Percentiles rank a stretch among this genome's conserved stretches.
Evolutionary conservation across 2,329 filamentous ascomycete genomes (phyloP).

Genomic region (Triangularia verruculosa): DNA sequence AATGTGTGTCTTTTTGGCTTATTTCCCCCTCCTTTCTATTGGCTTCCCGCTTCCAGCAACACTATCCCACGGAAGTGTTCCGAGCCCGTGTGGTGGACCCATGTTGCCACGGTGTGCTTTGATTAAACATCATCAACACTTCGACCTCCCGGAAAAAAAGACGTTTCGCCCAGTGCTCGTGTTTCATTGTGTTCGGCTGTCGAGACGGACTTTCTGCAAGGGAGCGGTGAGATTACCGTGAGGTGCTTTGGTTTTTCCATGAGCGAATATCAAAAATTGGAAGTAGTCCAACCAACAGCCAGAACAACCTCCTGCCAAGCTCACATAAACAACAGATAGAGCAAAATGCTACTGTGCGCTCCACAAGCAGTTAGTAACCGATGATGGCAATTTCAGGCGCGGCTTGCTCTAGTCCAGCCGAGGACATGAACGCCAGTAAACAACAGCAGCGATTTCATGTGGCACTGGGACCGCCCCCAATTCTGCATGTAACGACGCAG

Average conservation of each 20-base stretch:
- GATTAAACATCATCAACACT: not conserved
- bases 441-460: not conserved
- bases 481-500: constrained; percentile 1
- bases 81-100: not conserved
- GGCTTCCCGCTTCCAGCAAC: not conserved
- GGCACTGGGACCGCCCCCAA: not conserved
- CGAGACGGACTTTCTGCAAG: not conserved
- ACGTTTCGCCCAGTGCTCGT: not conserved
- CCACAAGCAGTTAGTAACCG: not conserved
- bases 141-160: not conserved
- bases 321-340: constrained; percentile 10
- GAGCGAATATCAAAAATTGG: not conserved
- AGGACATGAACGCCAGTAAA: not conserved
- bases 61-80: not conserved
- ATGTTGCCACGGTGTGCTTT: not conserved
- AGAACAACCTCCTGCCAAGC: constrained; percentile 9
- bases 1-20: not conserved
- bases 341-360: constrained; percentile 9
- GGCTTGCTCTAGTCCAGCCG: constrained; percentile 13
- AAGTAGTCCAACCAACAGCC: not conserved
- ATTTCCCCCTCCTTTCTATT: not conserved
- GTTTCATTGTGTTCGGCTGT: not conserved
- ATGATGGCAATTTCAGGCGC: constrained; percentile 9
- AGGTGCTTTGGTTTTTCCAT: not conserved
- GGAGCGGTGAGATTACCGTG: not conserved